Percentiles rank a stretch among this genome's conserved stretches.
Evolutionary conservation across 352 stramenopile species (phyloP).

Genomic region (Phytophthora megakarya): DNA sequence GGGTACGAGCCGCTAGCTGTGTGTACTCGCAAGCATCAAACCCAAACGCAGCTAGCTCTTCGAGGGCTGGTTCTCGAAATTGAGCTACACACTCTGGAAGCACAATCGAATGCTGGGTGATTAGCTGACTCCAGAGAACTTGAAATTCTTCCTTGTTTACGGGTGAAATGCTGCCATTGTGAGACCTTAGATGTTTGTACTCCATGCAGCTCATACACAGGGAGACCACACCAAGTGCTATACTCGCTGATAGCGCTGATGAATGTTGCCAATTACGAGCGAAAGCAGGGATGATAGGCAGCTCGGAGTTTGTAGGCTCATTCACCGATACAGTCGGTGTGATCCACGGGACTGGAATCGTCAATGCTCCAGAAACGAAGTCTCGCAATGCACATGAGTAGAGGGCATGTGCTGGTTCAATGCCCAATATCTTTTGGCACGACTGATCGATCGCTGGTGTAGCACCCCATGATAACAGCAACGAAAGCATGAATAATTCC

Average conservation of each 20-base stretch:
- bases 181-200: conserved; percentile 57
- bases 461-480: conserved; percentile 77
- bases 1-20: conserved; percentile 66
- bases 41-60: conserved; percentile 72
- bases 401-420: conserved; percentile 50
- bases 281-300: conserved; percentile 37
- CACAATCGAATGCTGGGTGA: conserved; percentile 85
- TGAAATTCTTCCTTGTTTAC: conserved; percentile 85
- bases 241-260: conserved; percentile 62
- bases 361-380: conserved; percentile 56
- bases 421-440: conserved; percentile 58
- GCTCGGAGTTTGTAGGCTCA: neutral
- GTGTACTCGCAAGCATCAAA: conserved; percentile 83
- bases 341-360: conserved; percentile 73
- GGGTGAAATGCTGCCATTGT: conserved; percentile 13
- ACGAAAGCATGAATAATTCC: conserved; percentile 70
- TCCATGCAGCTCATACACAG: conserved; percentile 88
- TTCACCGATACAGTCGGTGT: conserved; percentile 1
- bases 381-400: conserved; percentile 78
- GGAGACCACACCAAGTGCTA: conserved; percentile 73
- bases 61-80: conserved; percentile 75
- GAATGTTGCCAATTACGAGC: conserved; percentile 78
- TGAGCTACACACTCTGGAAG: conserved; percentile 71
- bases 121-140: conserved; percentile 85
- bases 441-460: conserved; percentile 70